Conservation (phyloP, 1,139 yeast species). For the Kodamaea derodonti region DNA sequence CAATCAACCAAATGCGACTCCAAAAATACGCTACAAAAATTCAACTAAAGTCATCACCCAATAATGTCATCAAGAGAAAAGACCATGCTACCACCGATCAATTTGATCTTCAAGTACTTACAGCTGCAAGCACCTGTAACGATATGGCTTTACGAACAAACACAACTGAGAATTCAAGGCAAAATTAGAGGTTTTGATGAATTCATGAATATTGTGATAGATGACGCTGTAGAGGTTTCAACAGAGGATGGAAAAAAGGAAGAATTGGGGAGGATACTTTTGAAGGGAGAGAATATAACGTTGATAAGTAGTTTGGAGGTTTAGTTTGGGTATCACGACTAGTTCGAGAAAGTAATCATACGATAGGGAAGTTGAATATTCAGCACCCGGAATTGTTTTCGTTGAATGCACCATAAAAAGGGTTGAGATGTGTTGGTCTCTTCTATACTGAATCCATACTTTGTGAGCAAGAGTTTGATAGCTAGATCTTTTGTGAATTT, state of each 20-base stretch:
- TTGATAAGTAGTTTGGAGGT: constrained; percentile 60
- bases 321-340: no score
- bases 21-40: no score
- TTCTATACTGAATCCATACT: no score
- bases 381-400: no score
- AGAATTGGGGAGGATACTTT: constrained; percentile 52
- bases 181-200: constrained; percentile 91
- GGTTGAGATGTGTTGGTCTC: no score
- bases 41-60: no score
- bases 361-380: no score
- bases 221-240: constrained; percentile 74
- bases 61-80: constrained; percentile 20
- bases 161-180: constrained; percentile 75
- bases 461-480: no score
- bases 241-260: constrained; percentile 38
- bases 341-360: no score
- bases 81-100: constrained; percentile 81
- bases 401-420: no score
- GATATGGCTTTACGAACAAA: constrained; percentile 88
- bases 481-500: no score
- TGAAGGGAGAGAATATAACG: constrained; percentile 94
- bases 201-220: constrained; percentile 94
- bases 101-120: constrained; percentile 78
- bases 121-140: constrained; percentile 79
- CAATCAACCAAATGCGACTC: no score